These are phyloP conservation scores for Phytophthora podocarpi DNA, from an alignment of 352 stramenopile genomes.

Conservation along the genomic window DNA sequence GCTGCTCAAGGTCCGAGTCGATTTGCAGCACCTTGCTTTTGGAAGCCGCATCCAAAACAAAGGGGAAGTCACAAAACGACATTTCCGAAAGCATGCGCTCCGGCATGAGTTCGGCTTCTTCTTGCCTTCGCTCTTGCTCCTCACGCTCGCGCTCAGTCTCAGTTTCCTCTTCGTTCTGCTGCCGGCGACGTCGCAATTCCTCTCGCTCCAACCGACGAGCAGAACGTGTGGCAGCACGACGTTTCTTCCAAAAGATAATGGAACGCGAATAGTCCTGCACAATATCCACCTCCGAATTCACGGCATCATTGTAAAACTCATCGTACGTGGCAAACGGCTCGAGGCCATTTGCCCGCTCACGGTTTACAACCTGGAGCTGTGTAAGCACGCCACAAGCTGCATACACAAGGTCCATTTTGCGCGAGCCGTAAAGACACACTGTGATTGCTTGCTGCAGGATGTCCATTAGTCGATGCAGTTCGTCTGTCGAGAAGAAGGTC, in stretches of 20 bases:
- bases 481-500: constrained; percentile 53
- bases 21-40: constrained; percentile 81
- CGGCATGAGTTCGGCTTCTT: constrained; percentile 33
- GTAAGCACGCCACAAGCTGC: constrained; percentile 67
- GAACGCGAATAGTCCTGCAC: constrained; percentile 78
- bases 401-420: constrained; percentile 82
- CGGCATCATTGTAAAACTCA: constrained; percentile 85
- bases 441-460: constrained; percentile 83
- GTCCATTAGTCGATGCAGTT: constrained; percentile 68
- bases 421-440: constrained; percentile 68
- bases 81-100: constrained; percentile 75
- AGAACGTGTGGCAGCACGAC: constrained; percentile 27
- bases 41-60: constrained; percentile 79
- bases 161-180: constrained; percentile 15
- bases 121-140: constrained; percentile 20
- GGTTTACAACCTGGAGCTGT: constrained; percentile 73
- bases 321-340: constrained; percentile 65
- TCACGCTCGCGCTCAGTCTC: constrained; percentile 22
- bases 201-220: constrained; percentile 21
- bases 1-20: constrained; percentile 78
- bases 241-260: constrained; percentile 76
- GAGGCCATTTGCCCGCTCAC: constrained; percentile 23
- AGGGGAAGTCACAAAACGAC: constrained; percentile 84
- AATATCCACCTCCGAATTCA: constrained; percentile 85
- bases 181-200: constrained; percentile 22